A percentile compares a stretch with the other conserved stretches of the same genome.
phyloP scores from a whole-genome alignment of 176 grass and related monocot genomes.

The Alloteropsis semialata region DNA sequence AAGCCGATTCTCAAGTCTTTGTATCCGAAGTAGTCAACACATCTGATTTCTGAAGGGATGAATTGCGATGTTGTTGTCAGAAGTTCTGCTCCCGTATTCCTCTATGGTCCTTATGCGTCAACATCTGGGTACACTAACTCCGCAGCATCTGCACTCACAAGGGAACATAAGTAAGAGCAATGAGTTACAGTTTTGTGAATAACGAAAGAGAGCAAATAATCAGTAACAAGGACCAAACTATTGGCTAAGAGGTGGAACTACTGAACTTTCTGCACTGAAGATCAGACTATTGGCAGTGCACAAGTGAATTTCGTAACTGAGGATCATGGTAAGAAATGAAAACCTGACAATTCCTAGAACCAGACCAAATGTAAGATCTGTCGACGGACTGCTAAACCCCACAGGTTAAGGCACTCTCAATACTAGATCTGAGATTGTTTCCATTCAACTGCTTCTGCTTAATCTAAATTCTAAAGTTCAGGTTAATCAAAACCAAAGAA shows the following conservation, averaged over 20 bases:
- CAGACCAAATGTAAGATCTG: no score
- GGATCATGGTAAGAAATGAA: no score
- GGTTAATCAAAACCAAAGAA: background rate
- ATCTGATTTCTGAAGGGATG: background rate
- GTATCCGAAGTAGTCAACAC: background rate
- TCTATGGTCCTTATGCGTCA: background rate
- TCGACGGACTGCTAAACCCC: background rate
- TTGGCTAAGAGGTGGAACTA: no score
- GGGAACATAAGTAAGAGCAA: background rate
- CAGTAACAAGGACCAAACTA: no score
- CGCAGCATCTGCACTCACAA: background rate
- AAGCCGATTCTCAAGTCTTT: background rate
- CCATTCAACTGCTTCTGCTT: background rate
- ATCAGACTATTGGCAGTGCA: no score
- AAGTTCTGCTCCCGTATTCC: background rate
- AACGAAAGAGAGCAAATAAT: no score
- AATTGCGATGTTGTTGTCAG: background rate
- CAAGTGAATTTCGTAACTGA: no score
- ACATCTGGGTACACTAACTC: background rate
- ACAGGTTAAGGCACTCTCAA: background rate
- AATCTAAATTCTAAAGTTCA: background rate
- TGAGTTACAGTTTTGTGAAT: no score
- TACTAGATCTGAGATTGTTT: background rate
- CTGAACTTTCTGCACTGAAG: no score
- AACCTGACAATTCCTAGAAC: no score